Evolutionary conservation across 768 basidiomycete species (phyloP).

Genomic region (Rhodotorula kratochvilovae): DNA sequence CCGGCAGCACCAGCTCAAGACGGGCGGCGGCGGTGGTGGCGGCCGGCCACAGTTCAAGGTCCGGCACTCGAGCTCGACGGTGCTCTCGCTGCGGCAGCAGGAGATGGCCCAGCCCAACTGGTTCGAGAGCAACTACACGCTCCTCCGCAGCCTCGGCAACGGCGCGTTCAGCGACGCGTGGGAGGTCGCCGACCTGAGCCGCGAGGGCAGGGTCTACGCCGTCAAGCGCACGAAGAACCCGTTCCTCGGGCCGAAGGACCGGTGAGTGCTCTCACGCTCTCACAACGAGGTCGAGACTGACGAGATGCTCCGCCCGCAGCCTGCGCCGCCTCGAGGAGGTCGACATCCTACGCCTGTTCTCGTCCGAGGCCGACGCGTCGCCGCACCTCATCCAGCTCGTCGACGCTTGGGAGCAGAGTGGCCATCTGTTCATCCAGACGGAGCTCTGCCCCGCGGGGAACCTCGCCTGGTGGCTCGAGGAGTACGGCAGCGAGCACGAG

Average conservation of each 20-base stretch:
- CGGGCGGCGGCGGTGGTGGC: neutral
- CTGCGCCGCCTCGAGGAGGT: conserved; percentile 87
- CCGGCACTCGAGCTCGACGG: conserved; percentile 35
- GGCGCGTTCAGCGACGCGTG: conserved; percentile 93
- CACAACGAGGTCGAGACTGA: too few relatives aligned
- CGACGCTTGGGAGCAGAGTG: conserved; percentile 93
- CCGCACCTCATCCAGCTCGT: conserved; percentile 79
- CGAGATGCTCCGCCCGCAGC: conserved; percentile 26
- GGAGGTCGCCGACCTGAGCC: conserved; percentile 53
- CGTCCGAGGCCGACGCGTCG: conserved; percentile 44
- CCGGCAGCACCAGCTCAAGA: neutral
- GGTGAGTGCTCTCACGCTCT: conserved; percentile 56
- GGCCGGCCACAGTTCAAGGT: conserved; percentile 35
- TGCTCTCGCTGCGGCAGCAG: conserved; percentile 28
- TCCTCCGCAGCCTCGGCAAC: conserved; percentile 75
- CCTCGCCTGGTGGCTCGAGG: conserved; percentile 81
- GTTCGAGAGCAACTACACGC: conserved; percentile 75
- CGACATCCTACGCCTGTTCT: conserved; percentile 76
- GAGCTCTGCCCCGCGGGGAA: conserved; percentile 92
- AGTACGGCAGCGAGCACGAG: conserved; percentile 74
- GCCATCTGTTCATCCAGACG: conserved; percentile 82
- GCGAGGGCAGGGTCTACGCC: conserved; percentile 58
- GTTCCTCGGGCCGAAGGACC: conserved; percentile 83
- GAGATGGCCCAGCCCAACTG: conserved; percentile 41
- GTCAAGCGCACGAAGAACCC: conserved; percentile 85